Evolutionary conservation across 352 stramenopile genomes (phyloP).

Genomic region (Elongisporangium prolatum): DNA sequence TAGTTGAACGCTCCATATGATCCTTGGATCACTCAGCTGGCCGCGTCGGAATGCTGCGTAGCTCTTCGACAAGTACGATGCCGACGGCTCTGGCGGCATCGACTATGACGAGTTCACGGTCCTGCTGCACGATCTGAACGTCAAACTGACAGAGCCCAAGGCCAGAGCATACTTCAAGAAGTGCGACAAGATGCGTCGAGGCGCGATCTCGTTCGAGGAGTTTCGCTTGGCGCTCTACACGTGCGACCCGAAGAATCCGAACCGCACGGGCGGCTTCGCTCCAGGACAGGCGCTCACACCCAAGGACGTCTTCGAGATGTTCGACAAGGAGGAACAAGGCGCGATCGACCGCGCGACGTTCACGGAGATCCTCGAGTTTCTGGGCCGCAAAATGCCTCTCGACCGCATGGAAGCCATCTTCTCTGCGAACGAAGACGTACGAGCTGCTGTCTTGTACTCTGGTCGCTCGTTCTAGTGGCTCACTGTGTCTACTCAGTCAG

Average conservation of each 20-base stretch:
- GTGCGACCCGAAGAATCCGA: conserved; percentile 76
- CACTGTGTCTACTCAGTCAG: conserved; percentile 21
- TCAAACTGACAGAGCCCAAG: conserved; percentile 67
- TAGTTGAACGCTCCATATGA: background rate
- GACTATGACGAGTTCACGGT: conserved; percentile 78
- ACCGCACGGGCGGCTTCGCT: conserved; percentile 58
- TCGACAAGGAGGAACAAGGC: conserved; percentile 66
- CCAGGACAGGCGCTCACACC: conserved; percentile 62
- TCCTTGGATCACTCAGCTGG: no score
- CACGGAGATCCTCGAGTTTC: conserved; percentile 60
- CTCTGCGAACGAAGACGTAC: conserved; percentile 60
- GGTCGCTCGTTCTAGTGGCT: background rate
- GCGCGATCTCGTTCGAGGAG: conserved; percentile 76
- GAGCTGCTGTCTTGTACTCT: conserved; percentile 2
- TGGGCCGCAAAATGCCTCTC: conserved; percentile 56
- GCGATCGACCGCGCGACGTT: conserved; percentile 64
- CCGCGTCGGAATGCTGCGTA: conserved; percentile 11
- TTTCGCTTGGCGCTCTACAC: conserved; percentile 75
- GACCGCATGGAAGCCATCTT: conserved; percentile 69
- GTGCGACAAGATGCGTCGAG: conserved; percentile 57
- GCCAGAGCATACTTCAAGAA: conserved; percentile 72
- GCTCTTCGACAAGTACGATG: conserved; percentile 84
- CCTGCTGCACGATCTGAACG: conserved; percentile 48
- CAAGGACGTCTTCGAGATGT: conserved; percentile 83
- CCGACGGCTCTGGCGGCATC: conserved; percentile 69